Percentiles rank a stretch among this genome's conserved stretches.
These are phyloP conservation scores for Sicyos baderoa DNA, from an alignment of 306 rosid genomes.

Conservation along the genomic window DNA sequence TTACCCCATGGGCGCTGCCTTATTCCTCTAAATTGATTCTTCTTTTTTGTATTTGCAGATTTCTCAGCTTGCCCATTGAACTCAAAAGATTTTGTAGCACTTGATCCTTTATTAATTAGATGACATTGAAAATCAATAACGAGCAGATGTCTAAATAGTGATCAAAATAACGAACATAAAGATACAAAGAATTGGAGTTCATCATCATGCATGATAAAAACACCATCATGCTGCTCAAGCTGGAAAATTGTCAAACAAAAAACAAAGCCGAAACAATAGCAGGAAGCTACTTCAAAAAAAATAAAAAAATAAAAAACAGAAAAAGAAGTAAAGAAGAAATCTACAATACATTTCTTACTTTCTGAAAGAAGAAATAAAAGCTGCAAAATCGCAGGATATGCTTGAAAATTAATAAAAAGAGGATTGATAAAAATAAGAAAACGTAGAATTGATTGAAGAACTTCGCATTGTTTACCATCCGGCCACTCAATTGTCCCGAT, in stretches of 20 bases:
- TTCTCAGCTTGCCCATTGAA: conserved; percentile 48
- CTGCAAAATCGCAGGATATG: neutral
- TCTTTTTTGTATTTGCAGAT: conserved; percentile 65
- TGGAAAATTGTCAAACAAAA: neutral
- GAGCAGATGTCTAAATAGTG: neutral
- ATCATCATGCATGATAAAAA: neutral
- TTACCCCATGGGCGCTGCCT: conserved; percentile 12
- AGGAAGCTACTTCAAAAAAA: neutral
- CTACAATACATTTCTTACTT: neutral
- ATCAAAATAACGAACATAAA: neutral
- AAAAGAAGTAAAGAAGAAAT: too few species aligned
- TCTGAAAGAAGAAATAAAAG: neutral
- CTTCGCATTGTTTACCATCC: neutral
- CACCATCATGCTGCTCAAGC: neutral
- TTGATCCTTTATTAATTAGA: conserved; percentile 35
- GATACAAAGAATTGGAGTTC: neutral
- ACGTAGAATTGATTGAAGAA: neutral
- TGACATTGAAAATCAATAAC: conserved; percentile 2
- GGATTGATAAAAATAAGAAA: neutral
- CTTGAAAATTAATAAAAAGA: neutral
- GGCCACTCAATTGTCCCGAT: neutral
- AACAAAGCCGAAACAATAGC: neutral
- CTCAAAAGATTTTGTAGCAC: conserved; percentile 41
- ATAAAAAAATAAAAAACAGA: too few species aligned
- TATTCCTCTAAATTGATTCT: conserved; percentile 83